Evolutionary conservation across 2,329 filamentous ascomycete genomes (phyloP), one percentile per base, ranked within the genome.

Genomic region (Pseudogymnoascus sp.): DNA sequence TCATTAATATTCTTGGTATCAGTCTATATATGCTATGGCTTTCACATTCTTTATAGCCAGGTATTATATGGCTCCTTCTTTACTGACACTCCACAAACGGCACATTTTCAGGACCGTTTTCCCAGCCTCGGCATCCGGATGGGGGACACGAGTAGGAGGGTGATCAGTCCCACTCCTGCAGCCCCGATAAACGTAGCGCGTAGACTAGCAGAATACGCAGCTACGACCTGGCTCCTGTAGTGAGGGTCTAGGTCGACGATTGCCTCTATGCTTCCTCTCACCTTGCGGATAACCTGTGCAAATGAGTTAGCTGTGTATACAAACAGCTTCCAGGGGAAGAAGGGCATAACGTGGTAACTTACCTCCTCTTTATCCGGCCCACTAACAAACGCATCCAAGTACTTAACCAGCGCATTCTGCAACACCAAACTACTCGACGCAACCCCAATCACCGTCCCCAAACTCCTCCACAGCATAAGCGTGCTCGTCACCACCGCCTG

Each of bases 381-480:
- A 0, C 78, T 79, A 7, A 93, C 86, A 35, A 82, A 79, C 10
- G 72, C 66, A 4, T 82, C 74, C 4, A 93, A 78, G 67, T 86
- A 87, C 16, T 79, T 75, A 7, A 83, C 75, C 61, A 93, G 76
- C 0, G 84, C 81, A 69, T 91, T 91, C 75, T 93, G 89, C 65
- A 93, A 77, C 6, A 91, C 83, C 63, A 91, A 80, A 71, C 87
- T 89, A 67, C 85, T 89, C 61, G 82, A 77, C 0, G 89, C 85
- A 50, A 93, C 83, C n/a, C 89, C 90, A 70, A 92, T 80, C 0
- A 93, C 89, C 63, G 82, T 83, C 6, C 89, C 90, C 4, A 93
- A 75, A 64, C 84, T 85, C 62, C 89, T 82, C 84, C 88, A 91
- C 16, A 93, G 76, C 16, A 88, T 82, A 65, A 93, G 77, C 0